Evolutionary conservation across 1,284 basidiomycete genomes (phyloP), one percentile per base, ranked within the genome.

Genomic region (Cryptococcus hybrid): DNA sequence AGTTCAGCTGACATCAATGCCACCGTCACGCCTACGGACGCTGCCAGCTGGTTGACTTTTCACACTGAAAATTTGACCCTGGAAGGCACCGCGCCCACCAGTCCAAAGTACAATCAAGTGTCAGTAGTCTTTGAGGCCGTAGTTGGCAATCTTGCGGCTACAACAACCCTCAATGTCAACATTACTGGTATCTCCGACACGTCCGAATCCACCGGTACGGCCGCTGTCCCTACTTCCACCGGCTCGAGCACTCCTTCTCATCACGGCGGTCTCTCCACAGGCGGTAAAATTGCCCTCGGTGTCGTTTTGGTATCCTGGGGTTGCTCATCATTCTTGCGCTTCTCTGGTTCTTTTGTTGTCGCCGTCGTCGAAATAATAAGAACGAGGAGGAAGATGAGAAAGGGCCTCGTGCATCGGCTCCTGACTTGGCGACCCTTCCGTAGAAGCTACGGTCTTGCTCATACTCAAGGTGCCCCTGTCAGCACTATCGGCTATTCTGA

Each of bases 1-100:
- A 62, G 61, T 13, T 60, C 63, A 5, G 61, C 67, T 38, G 63
- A 63, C 46, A 61, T 69, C 39, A 69, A 67, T 47, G 70, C 67
- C 36, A 70, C 68, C n/a, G 71, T 75, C 47, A 63, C 58, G 39
- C 75, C 70, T 7, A 55, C 66, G 47, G 67, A 71, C 36, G 76
- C 78, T 3, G 68, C 70, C 6, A 55, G 63, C 5, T 81, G 80
- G 80, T 61, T 81, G 37, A 42, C 5, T 6, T 77, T 76, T 59
- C 71, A 79, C 60, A 54, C 65, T 1, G 57, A 68, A 36, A 73
- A 75, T 42, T 62, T 74, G 57, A 66, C 75, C 1, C 63, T 81
- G 7, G 59, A 67, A 15, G 80, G 80, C 4, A 68, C 59, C 2
- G 63, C 59, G 30, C 77, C 67, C 8, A 51, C 45, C 36, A 70